A percentile compares a stretch with the other conserved stretches of the same genome.
Conservation (phyloP, 208 protist species). For the Histomonas meleagridis region DNA sequence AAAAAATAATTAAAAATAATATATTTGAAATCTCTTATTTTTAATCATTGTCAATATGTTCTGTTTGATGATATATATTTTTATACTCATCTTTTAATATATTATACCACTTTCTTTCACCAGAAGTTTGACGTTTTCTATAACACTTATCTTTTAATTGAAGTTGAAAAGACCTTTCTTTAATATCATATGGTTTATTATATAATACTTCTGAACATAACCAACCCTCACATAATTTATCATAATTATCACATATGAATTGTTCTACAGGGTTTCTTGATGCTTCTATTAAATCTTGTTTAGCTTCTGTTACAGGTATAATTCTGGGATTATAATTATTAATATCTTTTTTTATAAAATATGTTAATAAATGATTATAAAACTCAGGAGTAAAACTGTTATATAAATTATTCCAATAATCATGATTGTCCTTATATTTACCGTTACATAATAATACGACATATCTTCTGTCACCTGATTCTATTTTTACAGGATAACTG, state of each 20-base stretch:
- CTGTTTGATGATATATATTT: neutral
- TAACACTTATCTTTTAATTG: neutral
- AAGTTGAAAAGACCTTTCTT: neutral
- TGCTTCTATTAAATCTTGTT: neutral
- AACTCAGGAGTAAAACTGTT: neutral
- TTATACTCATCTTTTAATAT: neutral
- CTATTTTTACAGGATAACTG: neutral
- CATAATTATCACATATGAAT: neutral
- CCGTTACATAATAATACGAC: neutral
- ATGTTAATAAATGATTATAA: neutral
- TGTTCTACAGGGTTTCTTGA: too few species aligned
- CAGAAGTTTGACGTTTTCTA: neutral
- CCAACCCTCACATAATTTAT: neutral
- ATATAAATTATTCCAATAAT: neutral
- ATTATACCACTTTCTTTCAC: neutral
- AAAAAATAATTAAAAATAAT: too few species aligned
- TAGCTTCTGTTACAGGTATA: neutral
- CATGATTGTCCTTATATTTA: neutral
- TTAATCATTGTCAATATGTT: too few species aligned
- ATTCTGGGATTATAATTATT: neutral
- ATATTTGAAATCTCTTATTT: too few species aligned
- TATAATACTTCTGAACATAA: neutral
- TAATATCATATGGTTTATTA: neutral
- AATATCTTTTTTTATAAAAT: neutral
- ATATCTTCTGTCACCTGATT: neutral